phyloP scores from a whole-genome alignment of 257 asterid genomes.

The Petunia axillaris region DNA sequence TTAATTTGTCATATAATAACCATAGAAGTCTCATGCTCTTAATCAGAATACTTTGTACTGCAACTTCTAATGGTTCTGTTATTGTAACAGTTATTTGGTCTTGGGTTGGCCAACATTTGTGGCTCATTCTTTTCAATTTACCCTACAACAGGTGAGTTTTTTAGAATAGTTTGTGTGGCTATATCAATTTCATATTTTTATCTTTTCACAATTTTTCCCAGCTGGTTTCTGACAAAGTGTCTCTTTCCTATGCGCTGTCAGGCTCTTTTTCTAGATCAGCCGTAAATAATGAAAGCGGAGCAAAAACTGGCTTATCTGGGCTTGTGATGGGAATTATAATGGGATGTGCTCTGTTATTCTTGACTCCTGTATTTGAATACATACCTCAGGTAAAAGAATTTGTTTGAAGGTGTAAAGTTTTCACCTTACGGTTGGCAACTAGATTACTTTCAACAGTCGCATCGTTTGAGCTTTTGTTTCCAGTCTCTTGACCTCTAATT shows the following conservation, averaged over 20 bases:
- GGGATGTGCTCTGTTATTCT: conserved; percentile 92
- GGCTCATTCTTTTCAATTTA: conserved; percentile 95
- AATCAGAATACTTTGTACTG: neutral
- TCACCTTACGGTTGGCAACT: neutral
- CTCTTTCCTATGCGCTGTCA: conserved; percentile 42
- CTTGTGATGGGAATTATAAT: conserved; percentile 89
- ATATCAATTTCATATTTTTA: conserved; percentile 15
- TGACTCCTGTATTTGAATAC: conserved; percentile 89
- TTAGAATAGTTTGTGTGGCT: conserved; percentile 15
- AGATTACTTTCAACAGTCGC: conserved; percentile 18
- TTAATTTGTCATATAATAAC: neutral
- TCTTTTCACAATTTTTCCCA: conserved; percentile 18
- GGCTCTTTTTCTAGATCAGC: conserved; percentile 99
- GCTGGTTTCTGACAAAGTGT: conserved; percentile 37
- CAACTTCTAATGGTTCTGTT: conserved; percentile 14
- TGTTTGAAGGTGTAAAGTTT: conserved; percentile 20
- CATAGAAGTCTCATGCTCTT: neutral
- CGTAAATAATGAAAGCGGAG: conserved; percentile 98
- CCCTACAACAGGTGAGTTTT: conserved; percentile 89
- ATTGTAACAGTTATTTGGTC: conserved; percentile 85
- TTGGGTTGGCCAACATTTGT: conserved; percentile 91
- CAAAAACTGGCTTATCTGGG: conserved; percentile 97
- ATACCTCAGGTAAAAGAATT: conserved; percentile 78
- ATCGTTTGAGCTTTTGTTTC: neutral
- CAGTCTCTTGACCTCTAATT: conserved; percentile 9